phyloP scores from a whole-genome alignment of 2,329 filamentous ascomycete genomes.

The Fusarium longipes region DNA sequence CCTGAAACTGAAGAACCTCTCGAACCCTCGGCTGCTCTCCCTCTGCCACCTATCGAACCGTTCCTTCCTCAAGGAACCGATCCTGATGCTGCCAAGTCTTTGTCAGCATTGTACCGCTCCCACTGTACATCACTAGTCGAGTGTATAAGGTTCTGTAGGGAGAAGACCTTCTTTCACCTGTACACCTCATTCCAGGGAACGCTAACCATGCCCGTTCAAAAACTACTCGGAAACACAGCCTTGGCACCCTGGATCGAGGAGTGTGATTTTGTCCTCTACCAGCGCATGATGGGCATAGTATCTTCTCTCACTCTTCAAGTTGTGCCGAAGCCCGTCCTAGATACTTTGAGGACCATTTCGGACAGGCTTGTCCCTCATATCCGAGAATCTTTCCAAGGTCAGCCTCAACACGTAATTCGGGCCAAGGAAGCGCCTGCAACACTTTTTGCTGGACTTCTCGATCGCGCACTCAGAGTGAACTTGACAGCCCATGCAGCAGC shows the following conservation, averaged over 20 bases:
- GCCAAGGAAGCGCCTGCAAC: conserved; percentile 91
- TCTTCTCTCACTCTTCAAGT: conserved; percentile 91
- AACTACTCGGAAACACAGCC: conserved; percentile 83
- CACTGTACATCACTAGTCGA: conserved; percentile 97
- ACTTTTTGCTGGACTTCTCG: conserved; percentile 86
- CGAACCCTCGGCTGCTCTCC: conserved; percentile 74
- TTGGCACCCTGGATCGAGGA: conserved; percentile 94
- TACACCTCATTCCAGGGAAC: conserved; percentile 97
- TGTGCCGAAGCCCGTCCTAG: conserved; percentile 86
- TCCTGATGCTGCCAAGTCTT: conserved; percentile 83
- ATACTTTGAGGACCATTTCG: conserved; percentile 88
- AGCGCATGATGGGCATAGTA: conserved; percentile 95
- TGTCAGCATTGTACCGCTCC: conserved; percentile 89
- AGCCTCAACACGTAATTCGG: conserved; percentile 85
- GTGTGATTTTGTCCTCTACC: conserved; percentile 95
- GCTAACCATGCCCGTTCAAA: conserved; percentile 95
- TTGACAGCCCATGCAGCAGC: conserved; percentile 93
- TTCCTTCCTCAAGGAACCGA: conserved; percentile 88
- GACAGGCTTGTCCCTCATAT: conserved; percentile 84
- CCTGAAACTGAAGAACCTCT: conserved; percentile 63
- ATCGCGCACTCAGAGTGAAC: conserved; percentile 90
- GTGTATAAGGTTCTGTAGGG: conserved; percentile 94
- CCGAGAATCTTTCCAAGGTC: conserved; percentile 83
- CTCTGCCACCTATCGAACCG: conserved; percentile 85
- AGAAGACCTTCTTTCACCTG: conserved; percentile 95